phyloP scores from a whole-genome alignment of 2,329 filamentous ascomycete genomes.

The Ophiostoma novo-ulmi region DNA sequence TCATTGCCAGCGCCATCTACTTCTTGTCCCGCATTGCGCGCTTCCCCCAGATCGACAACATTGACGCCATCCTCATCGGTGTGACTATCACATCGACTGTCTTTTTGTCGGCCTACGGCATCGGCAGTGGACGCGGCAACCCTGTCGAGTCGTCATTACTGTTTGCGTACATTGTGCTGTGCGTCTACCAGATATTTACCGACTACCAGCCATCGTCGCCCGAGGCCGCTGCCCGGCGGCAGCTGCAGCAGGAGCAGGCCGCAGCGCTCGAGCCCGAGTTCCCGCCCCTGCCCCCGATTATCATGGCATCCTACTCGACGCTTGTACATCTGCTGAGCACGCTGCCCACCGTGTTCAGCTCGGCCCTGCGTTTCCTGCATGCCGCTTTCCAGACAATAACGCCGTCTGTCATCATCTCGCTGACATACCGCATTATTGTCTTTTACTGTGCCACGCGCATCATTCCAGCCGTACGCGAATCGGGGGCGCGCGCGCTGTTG shows the following conservation, averaged over 20 bases:
- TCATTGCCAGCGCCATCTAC: constrained; percentile 90
- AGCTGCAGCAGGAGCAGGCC: constrained; percentile 38
- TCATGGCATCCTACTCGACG: constrained; percentile 97
- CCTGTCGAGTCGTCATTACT: constrained; percentile 91
- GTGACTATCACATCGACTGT: constrained; percentile 87
- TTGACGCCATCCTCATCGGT: constrained; percentile 88
- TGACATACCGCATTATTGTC: constrained; percentile 88
- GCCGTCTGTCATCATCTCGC: constrained; percentile 89
- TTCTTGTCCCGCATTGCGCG: constrained; percentile 93
- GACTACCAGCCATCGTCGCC: constrained; percentile 76
- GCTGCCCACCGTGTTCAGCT: constrained; percentile 77
- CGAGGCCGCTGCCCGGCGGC: constrained; percentile 50
- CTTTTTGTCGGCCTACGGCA: constrained; percentile 89
- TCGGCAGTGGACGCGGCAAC: constrained; percentile 88
- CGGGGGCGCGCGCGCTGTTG: constrained; percentile 74
- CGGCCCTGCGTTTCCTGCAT: constrained; percentile 77
- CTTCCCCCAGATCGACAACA: constrained; percentile 87
- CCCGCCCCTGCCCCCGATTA: constrained; percentile 90
- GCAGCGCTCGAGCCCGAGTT: constrained; percentile 67
- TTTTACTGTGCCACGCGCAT: constrained; percentile 94
- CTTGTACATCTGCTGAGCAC: constrained; percentile 77
- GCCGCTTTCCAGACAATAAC: constrained; percentile 94
- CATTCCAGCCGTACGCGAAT: constrained; percentile 86
- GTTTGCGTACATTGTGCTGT: constrained; percentile 96
- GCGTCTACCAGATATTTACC: constrained; percentile 98